These are phyloP conservation scores for Aspergillus texensis DNA, from an alignment of 2,329 filamentous ascomycete genomes.

Conservation along the genomic window DNA sequence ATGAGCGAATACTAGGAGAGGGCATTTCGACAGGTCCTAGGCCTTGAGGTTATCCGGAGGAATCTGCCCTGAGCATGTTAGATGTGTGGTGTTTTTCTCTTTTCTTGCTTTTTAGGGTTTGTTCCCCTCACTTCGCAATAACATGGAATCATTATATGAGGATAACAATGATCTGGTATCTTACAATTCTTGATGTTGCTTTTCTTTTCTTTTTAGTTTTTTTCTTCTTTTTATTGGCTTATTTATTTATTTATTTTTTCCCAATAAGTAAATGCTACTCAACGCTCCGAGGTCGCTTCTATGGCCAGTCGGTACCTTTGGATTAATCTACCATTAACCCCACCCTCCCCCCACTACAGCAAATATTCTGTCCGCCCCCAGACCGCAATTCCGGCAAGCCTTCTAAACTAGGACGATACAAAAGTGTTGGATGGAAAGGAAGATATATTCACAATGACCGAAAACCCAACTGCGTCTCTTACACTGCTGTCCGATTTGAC, in stretches of 20 bases:
- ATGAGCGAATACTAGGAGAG: conserved; percentile 53
- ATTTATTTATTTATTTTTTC: too few species aligned
- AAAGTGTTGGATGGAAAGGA: background rate
- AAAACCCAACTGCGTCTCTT: conserved; percentile 26
- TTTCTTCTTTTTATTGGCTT: too few species aligned
- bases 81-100: conserved; percentile 8
- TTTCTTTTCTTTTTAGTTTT: too few species aligned
- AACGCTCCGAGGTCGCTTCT: background rate
- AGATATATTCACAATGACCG: conserved; percentile 4
- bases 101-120: background rate
- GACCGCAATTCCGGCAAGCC: background rate
- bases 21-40: conserved; percentile 13
- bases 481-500: conserved; percentile 54
- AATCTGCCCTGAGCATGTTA: background rate
- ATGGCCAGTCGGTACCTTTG: too few species aligned
- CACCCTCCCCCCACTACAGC: conserved; percentile 2
- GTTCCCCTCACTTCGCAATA: background rate
- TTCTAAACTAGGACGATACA: background rate
- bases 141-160: background rate
- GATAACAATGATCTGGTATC: background rate
- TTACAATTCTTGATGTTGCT: background rate
- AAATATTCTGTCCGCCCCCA: background rate
- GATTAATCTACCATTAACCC: background rate
- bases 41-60: conserved; percentile 9
- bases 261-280: background rate